Evolutionary conservation across 129 eudicot species (phyloP).

Genomic region (Artemisia annua): DNA sequence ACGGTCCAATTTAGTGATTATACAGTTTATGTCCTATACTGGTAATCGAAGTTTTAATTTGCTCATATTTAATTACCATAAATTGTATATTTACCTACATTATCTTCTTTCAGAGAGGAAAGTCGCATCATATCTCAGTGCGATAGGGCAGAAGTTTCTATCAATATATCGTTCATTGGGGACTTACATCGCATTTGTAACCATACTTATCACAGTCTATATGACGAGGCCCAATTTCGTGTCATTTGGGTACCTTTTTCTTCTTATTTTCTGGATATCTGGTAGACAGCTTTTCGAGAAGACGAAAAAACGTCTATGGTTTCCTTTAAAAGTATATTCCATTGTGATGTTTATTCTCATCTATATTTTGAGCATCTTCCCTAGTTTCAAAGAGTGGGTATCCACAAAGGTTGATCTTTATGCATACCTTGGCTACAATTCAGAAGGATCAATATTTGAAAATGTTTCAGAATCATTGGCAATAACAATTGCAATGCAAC

Average conservation of each 20-base stretch:
- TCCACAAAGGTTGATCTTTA: constrained; percentile 64
- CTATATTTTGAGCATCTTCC: constrained; percentile 72
- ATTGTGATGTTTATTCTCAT: constrained; percentile 69
- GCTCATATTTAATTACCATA: background rate
- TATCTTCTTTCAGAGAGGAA: constrained; percentile 74
- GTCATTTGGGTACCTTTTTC: constrained; percentile 89
- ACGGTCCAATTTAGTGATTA: too few relatives aligned
- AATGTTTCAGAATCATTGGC: constrained; percentile 93
- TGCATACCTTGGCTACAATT: constrained; percentile 63
- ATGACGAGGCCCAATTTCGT: constrained; percentile 72
- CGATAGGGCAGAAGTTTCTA: constrained; percentile 77
- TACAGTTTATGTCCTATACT: too few relatives aligned
- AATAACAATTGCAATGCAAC: constrained; percentile 94
- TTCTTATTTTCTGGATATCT: constrained; percentile 87
- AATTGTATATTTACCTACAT: constrained; percentile 1
- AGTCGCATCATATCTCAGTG: constrained; percentile 84
- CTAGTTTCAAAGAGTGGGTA: constrained; percentile 65
- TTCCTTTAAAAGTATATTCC: constrained; percentile 81
- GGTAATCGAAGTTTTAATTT: too few relatives aligned
- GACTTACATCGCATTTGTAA: constrained; percentile 79
- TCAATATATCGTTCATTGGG: constrained; percentile 84
- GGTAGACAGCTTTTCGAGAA: constrained; percentile 92
- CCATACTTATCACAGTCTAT: constrained; percentile 86
- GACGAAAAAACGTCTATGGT: constrained; percentile 92
- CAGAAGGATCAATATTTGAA: constrained; percentile 64